Conservation (phyloP, 2,329 filamentous ascomycete species). For the Alternaria brassicae region DNA sequence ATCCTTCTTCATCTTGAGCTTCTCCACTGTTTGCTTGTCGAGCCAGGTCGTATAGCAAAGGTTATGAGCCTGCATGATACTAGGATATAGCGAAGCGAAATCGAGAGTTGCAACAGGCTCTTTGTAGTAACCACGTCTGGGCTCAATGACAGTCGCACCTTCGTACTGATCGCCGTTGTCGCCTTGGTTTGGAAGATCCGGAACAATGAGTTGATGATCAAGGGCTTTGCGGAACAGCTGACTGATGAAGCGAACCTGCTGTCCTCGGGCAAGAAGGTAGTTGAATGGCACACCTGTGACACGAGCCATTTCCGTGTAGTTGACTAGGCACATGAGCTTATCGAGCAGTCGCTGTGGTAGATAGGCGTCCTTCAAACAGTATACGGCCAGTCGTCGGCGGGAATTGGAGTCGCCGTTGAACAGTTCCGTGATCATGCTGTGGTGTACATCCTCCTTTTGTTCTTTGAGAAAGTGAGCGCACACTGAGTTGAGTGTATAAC, state of each 20-base stretch:
- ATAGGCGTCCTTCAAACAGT: slow-evolving; percentile 97
- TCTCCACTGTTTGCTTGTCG: slow-evolving; percentile 78
- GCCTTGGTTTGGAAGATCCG: slow-evolving; percentile 75
- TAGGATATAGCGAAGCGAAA: slow-evolving; percentile 98
- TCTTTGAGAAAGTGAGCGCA: slow-evolving; percentile 93
- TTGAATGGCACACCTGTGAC: slow-evolving; percentile 99
- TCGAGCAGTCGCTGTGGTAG: slow-evolving; percentile 94
- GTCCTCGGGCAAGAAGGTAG: slow-evolving; percentile 86
- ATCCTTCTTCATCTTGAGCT: slow-evolving; percentile 78
- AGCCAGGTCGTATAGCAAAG: slow-evolving; percentile 95
- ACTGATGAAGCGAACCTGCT: slow-evolving; percentile 97
- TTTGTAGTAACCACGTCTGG: slow-evolving; percentile 89
- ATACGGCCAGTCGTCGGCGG: slow-evolving; percentile 85
- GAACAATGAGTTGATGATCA: slow-evolving; percentile 92
- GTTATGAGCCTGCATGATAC: slow-evolving; percentile 98
- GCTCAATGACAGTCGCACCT: slow-evolving; percentile 97
- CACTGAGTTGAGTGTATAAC: slow-evolving; percentile 97
- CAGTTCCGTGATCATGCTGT: slow-evolving; percentile 98
- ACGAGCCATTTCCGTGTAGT: slow-evolving; percentile 99
- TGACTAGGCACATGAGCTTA: slow-evolving; percentile 97
- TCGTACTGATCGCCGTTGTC: slow-evolving; percentile 87
- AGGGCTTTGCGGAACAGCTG: slow-evolving; percentile 94
- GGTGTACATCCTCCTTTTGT: slow-evolving; percentile 98
- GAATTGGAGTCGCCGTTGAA: slow-evolving; percentile 97
- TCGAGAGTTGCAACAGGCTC: slow-evolving; percentile 95